Conservation (phyloP, 768 basidiomycete genomes). For the Calocybe indica region DNA sequence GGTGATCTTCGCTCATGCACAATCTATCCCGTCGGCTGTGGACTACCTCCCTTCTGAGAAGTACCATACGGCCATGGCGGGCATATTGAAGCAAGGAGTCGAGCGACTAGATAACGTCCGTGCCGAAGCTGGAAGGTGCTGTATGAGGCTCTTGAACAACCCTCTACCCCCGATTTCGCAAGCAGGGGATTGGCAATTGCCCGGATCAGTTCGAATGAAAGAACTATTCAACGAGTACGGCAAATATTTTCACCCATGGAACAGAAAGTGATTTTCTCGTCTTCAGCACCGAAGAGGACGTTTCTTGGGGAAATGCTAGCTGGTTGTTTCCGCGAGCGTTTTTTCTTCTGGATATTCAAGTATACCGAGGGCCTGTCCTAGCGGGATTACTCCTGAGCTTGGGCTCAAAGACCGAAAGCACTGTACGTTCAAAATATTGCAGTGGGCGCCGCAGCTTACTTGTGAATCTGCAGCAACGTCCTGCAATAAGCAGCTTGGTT, state of each 20-base stretch:
- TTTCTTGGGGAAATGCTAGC: constrained; percentile 63
- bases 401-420: constrained; percentile 80
- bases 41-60: constrained; percentile 53
- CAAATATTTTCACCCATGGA: constrained; percentile 1
- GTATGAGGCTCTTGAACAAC: constrained; percentile 45
- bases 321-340: constrained; percentile 76
- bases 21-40: constrained; percentile 37
- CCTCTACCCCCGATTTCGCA: constrained; percentile 35
- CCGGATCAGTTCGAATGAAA: constrained; percentile 38
- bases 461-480: constrained; percentile 51
- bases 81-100: constrained; percentile 82
- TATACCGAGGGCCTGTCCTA: constrained; percentile 59
- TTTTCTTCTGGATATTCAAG: constrained; percentile 52
- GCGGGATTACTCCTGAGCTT: constrained; percentile 73
- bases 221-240: constrained; percentile 50
- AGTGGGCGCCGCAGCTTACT: neutral
- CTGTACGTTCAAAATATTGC: constrained; percentile 43
- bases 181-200: constrained; percentile 46
- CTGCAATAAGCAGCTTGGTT: constrained; percentile 56
- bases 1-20: constrained; percentile 42
- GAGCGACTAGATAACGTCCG: constrained; percentile 91
- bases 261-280: constrained; percentile 1
- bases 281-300: constrained; percentile 17
- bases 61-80: constrained; percentile 53
- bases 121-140: constrained; percentile 65